Conservation (phyloP, 192 early-diverging fungal genomes). For the Chytriomyces hyalinus region DNA sequence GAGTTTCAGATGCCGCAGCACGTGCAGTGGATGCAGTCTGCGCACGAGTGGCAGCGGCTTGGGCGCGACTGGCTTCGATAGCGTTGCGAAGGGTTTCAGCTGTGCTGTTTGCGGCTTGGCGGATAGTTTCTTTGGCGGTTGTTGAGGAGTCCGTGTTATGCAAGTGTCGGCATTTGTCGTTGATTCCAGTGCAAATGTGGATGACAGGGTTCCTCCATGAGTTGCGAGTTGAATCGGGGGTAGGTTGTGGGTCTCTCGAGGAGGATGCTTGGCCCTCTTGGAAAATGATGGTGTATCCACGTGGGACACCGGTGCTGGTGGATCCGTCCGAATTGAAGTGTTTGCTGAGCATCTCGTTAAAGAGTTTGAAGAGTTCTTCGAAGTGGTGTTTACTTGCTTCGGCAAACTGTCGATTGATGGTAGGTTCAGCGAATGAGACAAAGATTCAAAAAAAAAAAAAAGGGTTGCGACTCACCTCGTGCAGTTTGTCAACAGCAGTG, state of each 20-base stretch:
- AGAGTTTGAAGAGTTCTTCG: constrained; percentile 26
- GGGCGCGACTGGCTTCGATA: background rate
- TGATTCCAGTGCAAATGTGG: constrained; percentile 21
- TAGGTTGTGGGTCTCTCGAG: background rate
- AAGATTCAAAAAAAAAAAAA: background rate
- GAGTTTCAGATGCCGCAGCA: background rate
- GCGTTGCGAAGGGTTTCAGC: background rate
- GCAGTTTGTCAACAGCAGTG: constrained; percentile 6
- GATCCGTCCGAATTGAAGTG: background rate
- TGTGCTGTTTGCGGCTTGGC: background rate
- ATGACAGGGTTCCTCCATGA: background rate
- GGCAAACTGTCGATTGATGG: constrained; percentile 6
- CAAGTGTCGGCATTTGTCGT: constrained; percentile 15
- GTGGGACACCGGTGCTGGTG: background rate
- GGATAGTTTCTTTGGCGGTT: background rate
- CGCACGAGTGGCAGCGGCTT: background rate
- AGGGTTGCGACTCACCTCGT: background rate
- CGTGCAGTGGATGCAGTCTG: background rate
- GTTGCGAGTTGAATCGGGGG: constrained; percentile 4
- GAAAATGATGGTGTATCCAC: constrained; percentile 2
- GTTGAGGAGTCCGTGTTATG: background rate
- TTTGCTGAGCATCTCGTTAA: constrained; percentile 18
- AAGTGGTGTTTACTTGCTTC: background rate
- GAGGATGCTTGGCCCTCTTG: background rate
- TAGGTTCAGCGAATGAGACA: background rate